Evolutionary conservation across 2,329 filamentous ascomycete genomes (phyloP), one percentile per base, ranked within the genome.

Genomic region (Corniculantispora saksenae): DNA sequence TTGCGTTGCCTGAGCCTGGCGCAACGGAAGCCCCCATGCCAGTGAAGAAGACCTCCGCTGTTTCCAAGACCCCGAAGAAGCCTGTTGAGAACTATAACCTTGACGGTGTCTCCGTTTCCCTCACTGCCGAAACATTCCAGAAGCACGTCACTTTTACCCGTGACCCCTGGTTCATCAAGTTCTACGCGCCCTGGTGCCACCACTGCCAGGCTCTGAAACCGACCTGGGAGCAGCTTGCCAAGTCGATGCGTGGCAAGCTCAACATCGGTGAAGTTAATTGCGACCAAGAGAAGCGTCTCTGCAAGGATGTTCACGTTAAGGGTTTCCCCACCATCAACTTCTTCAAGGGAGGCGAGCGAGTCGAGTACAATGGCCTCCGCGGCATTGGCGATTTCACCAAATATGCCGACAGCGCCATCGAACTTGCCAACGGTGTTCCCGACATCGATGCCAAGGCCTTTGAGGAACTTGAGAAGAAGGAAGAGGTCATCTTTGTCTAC

Each of bases 111-210:
- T 96, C 93, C 8, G 83, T 93, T 40, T 79, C 89, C 8, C 84
- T 99, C 61, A 93, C 89, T 2, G 89, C 91, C 0, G 93, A 97
- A 74, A 92, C 83, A 68, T 99, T 99, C 81, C 90, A 96, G 75
- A 88, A 86, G 65, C 82, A 90, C 45, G 94, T 99, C 55, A 97
- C 93, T 3, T 91, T 89, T 75, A 93, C 93, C 0, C 88, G 91
- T 68, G 93, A 98, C 68, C 90, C 94, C 7, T 99, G 95, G 95
- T 97, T 99, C 74, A 89, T 99, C 83, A 99, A 99, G 78, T 98
- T 99, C 76, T 98, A 97, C 76, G 94, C 93, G 21, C 96, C 95
- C 7, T 98, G 94, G 95, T 99, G 95, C 77, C 88, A 89, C 70
- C 95, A 99, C 79, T 99, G 96, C 78, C 92, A 97, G 79, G 92